Evolutionary conservation across 2,329 filamentous ascomycete genomes (phyloP), one percentile per base, ranked within the genome.

Genomic region (Ophiostoma pallidulum): DNA sequence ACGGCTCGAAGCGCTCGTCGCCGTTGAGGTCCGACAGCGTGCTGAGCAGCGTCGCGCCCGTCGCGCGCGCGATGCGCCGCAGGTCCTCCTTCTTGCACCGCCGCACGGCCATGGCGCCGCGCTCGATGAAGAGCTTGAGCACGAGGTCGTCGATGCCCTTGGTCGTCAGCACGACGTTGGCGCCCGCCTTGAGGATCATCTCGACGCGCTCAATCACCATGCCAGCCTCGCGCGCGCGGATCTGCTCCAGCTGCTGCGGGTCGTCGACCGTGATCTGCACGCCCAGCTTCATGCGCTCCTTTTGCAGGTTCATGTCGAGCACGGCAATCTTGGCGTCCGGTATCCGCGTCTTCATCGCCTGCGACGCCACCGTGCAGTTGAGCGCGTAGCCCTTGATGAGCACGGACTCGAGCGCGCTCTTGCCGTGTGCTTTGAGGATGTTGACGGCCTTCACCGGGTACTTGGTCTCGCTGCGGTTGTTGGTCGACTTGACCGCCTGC

Each of bases 391-490:
- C 92, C 72, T 94, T 94, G 62, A 98, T 83, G 41, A 98, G 73
- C 20, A 94, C 68, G 10, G 90, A 96, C 54, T 98, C 92, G 35
- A 80, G 78, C 18, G 82, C 78, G 60, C 87, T 88, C 77, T 97
- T 95, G 62, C 92, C 92, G 65, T 98, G 92, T 32, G 92, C 92
- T 73, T 98, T 98, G 56, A 98, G 82, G 53, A 98, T 88, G 66
- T 98, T 98, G 65, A 98, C 92, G 18, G 92, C 92, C 76, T 98
- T 98, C 61, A 98, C 92, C 4, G 92, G 92, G 68, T 97, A 98
- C 72, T 96, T 98, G 64, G 79, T 71, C 70, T 98, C 92, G 67
- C 79, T 84, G 68, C 83, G 83, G 71, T 86, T 89, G 71, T 96
- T 96, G 51, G 84, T 87, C 39, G 84, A 82, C 77, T 95, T 96